Percentiles rank a stretch among this genome's conserved stretches.
These are phyloP conservation scores for Aeschynomene evenia DNA, from an alignment of 306 rosid genomes.

Conservation along the genomic window DNA sequence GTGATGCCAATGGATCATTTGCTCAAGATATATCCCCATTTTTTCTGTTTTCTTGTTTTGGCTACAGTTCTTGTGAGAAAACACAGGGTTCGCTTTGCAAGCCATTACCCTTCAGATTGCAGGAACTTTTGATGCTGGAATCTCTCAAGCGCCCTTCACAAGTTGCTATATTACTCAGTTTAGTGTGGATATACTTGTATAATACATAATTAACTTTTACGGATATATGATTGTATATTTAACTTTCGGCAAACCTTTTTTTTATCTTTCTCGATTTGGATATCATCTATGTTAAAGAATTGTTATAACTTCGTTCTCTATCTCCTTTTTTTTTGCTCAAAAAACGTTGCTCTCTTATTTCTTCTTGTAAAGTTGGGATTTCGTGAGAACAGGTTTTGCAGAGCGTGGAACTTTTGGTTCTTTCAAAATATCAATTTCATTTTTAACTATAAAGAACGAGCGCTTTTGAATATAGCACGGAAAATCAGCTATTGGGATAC, in stretches of 20 bases:
- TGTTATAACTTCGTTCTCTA: not conserved
- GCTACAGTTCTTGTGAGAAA: slow-evolving; percentile 31
- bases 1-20: not conserved
- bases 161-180: slow-evolving; percentile 11
- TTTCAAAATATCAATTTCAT: too few species aligned
- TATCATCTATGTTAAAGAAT: not conserved
- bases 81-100: slow-evolving; percentile 24
- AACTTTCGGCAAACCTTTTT: slow-evolving; percentile 4
- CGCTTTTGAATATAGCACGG: too few species aligned
- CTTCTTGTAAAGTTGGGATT: not conserved
- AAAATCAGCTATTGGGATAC: too few species aligned
- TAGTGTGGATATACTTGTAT: slow-evolving; percentile 19
- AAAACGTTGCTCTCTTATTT: not conserved
- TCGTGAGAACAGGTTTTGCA: too few species aligned
- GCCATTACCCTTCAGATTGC: slow-evolving; percentile 30
- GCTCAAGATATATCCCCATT: not conserved
- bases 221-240: slow-evolving; percentile 32
- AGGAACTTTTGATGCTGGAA: slow-evolving; percentile 28
- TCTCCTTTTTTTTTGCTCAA: too few species aligned
- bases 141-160: slow-evolving; percentile 38
- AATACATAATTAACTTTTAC: slow-evolving; percentile 20
- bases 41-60: slow-evolving; percentile 5
- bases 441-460: too few species aligned
- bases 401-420: too few species aligned
- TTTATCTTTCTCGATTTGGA: not conserved